Percentiles rank a stretch among this genome's conserved stretches.
phyloP scores from a whole-genome alignment of 2,329 filamentous ascomycete genomes.

The Shiraia sp. region DNA sequence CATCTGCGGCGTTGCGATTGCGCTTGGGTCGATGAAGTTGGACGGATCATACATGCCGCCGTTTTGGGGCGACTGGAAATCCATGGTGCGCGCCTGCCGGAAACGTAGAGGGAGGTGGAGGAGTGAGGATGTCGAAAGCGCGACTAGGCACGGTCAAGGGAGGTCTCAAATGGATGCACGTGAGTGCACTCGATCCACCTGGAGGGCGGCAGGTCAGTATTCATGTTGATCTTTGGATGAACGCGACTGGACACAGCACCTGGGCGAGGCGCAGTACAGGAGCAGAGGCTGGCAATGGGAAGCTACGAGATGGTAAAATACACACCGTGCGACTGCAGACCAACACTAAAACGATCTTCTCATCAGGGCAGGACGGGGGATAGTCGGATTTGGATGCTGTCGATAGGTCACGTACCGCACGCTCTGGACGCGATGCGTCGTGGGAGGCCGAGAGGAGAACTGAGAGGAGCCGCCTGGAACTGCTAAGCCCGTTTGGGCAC shows the following conservation, averaged over 20 bases:
- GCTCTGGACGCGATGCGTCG: constrained; percentile 41
- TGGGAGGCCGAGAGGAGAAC: constrained; percentile 27
- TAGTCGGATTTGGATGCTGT: constrained; percentile 29
- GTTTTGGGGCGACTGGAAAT: constrained; percentile 43
- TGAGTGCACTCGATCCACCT: constrained; percentile 34
- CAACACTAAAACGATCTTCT: constrained; percentile 27
- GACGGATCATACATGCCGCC: constrained; percentile 39
- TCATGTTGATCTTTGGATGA: constrained; percentile 34
- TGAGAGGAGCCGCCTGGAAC: constrained; percentile 4
- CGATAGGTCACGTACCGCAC: constrained; percentile 40
- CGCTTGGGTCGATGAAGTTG: constrained; percentile 46
- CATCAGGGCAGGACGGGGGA: constrained; percentile 35
- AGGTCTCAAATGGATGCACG: constrained; percentile 17
- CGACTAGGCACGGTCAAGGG: constrained; percentile 4
- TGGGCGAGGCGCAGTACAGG: constrained; percentile 16
- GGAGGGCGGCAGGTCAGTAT: constrained; percentile 26
- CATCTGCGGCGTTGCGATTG: constrained; percentile 55
- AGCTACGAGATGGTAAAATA: constrained; percentile 12
- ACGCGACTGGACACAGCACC: constrained; percentile 27
- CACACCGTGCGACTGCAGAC: constrained; percentile 29
- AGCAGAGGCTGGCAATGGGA: constrained; percentile 12
- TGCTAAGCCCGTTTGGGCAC: constrained; percentile 18
- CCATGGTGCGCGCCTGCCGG: constrained; percentile 35
- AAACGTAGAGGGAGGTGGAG: constrained; percentile 5
- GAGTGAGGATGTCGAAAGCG: constrained; percentile 13